Percentiles rank a stretch among this genome's conserved stretches.
phyloP scores from a whole-genome alignment of 1,284 basidiomycete genomes.

The Agroathelia rolfsii region DNA sequence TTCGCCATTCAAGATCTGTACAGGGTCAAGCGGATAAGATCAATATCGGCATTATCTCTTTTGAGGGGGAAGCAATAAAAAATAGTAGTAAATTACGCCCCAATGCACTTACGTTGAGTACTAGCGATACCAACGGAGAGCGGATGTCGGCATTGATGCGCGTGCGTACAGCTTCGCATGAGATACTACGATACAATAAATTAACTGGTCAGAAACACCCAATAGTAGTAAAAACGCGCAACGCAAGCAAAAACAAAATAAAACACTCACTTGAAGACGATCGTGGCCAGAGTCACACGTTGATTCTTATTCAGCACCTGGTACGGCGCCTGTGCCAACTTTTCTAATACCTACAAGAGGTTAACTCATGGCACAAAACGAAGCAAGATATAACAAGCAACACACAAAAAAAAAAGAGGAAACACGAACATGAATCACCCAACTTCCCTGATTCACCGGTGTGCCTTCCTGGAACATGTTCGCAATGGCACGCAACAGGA shows the following conservation, averaged over 20 bases:
- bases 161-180: too few relatives aligned
- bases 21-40: too few relatives aligned
- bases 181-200: too few relatives aligned
- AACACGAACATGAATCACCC: slow-evolving; percentile 40
- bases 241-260: slow-evolving; percentile 3
- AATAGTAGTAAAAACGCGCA: slow-evolving; percentile 2
- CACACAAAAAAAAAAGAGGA: too few relatives aligned
- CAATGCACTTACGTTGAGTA: too few relatives aligned
- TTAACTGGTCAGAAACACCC: slow-evolving; percentile 1
- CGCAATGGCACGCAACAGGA: slow-evolving; percentile 75
- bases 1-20: slow-evolving; percentile 58
- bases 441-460: slow-evolving; percentile 31
- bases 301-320: slow-evolving; percentile 56
- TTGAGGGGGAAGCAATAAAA: too few relatives aligned
- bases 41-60: too few relatives aligned
- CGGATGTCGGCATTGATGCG: too few relatives aligned
- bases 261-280: slow-evolving; percentile 68
- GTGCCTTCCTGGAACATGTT: slow-evolving; percentile 65
- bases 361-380: slow-evolving; percentile 1
- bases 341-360: slow-evolving; percentile 41
- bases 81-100: too few relatives aligned
- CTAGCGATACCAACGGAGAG: too few relatives aligned
- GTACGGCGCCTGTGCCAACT: slow-evolving; percentile 40
- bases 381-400: too few relatives aligned
- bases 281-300: slow-evolving; percentile 64